phyloP scores from a whole-genome alignment of 2,329 filamentous ascomycete species.

The Ceratocystis ficicola region DNA sequence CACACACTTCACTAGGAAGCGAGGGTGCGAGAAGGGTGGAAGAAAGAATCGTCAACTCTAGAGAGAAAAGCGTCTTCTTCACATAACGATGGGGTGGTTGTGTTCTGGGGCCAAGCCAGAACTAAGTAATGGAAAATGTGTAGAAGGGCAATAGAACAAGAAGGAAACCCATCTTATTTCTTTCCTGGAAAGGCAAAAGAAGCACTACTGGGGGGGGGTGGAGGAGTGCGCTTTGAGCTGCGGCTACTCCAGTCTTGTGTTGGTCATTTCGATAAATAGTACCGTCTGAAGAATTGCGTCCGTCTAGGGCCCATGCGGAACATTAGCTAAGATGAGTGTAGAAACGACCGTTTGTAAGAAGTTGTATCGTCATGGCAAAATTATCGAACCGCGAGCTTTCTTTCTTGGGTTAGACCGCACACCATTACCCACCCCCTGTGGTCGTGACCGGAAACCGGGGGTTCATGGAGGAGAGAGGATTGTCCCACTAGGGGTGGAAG shows the following conservation, averaged over 20 bases:
- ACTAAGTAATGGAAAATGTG: background rate
- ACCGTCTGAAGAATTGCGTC: background rate
- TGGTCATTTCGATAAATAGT: slow-evolving; percentile 1
- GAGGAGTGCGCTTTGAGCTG: background rate
- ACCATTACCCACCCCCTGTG: background rate
- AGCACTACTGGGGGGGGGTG: background rate
- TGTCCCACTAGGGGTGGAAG: background rate
- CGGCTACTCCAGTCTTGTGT: background rate
- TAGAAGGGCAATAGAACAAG: background rate
- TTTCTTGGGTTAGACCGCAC: background rate
- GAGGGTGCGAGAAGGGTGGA: background rate
- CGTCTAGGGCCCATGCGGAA: background rate
- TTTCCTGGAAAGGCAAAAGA: slow-evolving; percentile 1
- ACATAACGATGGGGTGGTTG: background rate
- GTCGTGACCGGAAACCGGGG: background rate
- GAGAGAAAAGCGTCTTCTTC: background rate
- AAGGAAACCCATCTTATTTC: background rate
- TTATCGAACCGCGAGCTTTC: background rate
- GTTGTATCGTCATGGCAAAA: background rate
- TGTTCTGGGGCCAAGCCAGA: background rate
- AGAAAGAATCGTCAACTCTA: background rate
- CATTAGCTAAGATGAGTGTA: background rate
- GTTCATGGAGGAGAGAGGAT: background rate
- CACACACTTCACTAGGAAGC: background rate
- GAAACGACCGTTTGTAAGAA: background rate